Base-by-base conservation (phyloP, 2,329 filamentous ascomycete genomes). In the Beauveria sp. region DNA sequence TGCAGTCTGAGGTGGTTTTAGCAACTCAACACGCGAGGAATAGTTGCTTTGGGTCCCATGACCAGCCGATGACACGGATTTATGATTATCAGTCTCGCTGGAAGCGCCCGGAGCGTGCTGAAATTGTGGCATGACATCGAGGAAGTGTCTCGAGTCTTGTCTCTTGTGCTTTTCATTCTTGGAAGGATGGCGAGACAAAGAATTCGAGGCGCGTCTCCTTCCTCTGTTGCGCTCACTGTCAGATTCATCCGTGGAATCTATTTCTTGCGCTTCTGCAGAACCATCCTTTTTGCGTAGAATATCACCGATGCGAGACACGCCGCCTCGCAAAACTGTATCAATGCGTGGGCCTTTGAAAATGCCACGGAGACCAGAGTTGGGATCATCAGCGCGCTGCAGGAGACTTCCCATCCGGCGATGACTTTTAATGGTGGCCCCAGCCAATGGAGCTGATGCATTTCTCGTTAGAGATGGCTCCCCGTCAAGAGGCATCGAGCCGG, bases 311-410 rank as follows among this genome's bases (percentile, higher is more conserved):
- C 80, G 84, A 28, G 80, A 83, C 6, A 85, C 80, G 26, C 83
- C 75, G 7, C 78, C 83, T 28, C 82, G 80, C 50, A 96, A 83
- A 34, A 91, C 81, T 34, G 84, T 89, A 63, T 91, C 89, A 64
- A 93, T 85, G 60, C 89, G 81, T 55, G 85, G 84, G 3, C 86
- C 87, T 74, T 91, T 93, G 74, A 96, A 88, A 53, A 96, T 87
- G 7, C 88, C 85, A 47, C 87, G 84, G 18, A 75, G 55, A 16
- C 73, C 70, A 47, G 69, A 61, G 18, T 56, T 62, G 44, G 67
- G 67, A 14, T 76, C 73, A 18, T 75, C 73, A 1, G 64, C 41
- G 26, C 70, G 76, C 20, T 75, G 71, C 24, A 75, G 77, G n/a
- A 80, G 66, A 67, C 81, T 86, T 22, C 77, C 77, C 28, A 77